These are phyloP conservation scores for Xylaria scruposa DNA, from an alignment of 495 filamentous ascomycete species.

Conservation along the genomic window DNA sequence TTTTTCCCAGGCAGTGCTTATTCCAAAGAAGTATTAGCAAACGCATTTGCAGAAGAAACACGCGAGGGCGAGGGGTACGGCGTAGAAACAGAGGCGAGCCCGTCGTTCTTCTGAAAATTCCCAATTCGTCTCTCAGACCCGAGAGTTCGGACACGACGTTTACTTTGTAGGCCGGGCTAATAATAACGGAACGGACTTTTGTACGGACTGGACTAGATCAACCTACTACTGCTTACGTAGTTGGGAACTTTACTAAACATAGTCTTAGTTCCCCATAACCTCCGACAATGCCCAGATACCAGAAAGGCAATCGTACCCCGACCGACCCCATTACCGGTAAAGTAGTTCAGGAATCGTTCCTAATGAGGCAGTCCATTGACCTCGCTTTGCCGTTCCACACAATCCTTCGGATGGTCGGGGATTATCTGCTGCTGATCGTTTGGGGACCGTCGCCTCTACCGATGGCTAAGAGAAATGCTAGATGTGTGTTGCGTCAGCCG, in stretches of 20 bases:
- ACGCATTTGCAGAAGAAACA: background rate
- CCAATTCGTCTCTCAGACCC: conserved; percentile 1
- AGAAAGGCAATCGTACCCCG: background rate
- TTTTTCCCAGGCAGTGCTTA: no score
- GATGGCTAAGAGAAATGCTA: background rate
- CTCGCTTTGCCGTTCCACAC: background rate
- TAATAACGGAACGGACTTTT: background rate
- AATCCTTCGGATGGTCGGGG: conserved; percentile 17
- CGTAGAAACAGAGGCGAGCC: background rate
- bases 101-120: background rate
- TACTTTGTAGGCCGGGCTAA: background rate
- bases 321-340: conserved; percentile 9
- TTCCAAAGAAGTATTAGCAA: background rate
- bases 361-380: conserved; percentile 16
- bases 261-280: background rate
- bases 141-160: background rate
- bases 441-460: background rate
- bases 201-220: background rate
- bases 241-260: conserved; percentile 9
- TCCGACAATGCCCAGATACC: conserved; percentile 12
- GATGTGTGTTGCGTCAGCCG: conserved; percentile 16
- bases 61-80: background rate
- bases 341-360: conserved; percentile 3
- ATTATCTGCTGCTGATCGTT: conserved; percentile 6
- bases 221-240: conserved; percentile 6